These are phyloP conservation scores for Backusella australiensis DNA, from an alignment of 192 early-diverging fungal genomes.

Conservation along the genomic window DNA sequence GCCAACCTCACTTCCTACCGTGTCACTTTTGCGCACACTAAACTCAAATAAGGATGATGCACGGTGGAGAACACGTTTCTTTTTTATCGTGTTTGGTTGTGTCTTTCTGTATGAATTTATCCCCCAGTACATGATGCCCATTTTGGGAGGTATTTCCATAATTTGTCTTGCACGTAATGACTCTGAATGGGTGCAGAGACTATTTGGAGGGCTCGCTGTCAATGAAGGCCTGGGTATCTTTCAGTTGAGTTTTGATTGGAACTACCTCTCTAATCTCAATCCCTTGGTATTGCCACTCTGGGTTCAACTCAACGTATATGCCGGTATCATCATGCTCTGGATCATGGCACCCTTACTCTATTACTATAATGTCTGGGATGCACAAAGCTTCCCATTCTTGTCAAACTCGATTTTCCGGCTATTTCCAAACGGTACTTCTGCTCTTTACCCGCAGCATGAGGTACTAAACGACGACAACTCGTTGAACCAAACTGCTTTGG, in stretches of 20 bases:
- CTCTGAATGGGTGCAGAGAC: slow-evolving; percentile 30
- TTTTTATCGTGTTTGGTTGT: slow-evolving; percentile 36
- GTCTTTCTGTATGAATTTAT: slow-evolving; percentile 45
- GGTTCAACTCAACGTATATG: slow-evolving; percentile 65
- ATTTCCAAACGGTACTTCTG: slow-evolving; percentile 40
- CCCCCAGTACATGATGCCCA: slow-evolving; percentile 41
- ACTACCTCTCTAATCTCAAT: slow-evolving; percentile 33
- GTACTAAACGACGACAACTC: slow-evolving; percentile 47
- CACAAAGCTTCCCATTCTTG: slow-evolving; percentile 51
- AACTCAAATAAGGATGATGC: slow-evolving; percentile 16
- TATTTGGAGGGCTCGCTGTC: slow-evolving; percentile 39
- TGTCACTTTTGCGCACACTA: slow-evolving; percentile 44
- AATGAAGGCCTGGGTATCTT: slow-evolving; percentile 47
- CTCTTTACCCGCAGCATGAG: slow-evolving; percentile 23
- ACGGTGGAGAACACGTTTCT: slow-evolving; percentile 31
- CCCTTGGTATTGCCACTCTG: slow-evolving; percentile 64
- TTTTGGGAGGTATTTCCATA: slow-evolving; percentile 35
- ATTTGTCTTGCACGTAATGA: slow-evolving; percentile 36
- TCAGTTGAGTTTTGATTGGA: slow-evolving; percentile 45
- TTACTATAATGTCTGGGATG: slow-evolving; percentile 53
- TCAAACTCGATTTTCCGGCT: slow-evolving; percentile 43
- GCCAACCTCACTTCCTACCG: slow-evolving; percentile 47
- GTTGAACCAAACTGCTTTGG: slow-evolving; percentile 46
- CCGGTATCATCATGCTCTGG: slow-evolving; percentile 54
- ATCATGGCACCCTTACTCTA: slow-evolving; percentile 56